Evolutionary conservation across 2,329 filamentous ascomycete species (phyloP).

Genomic region (Scedosporium dehoogii): DNA sequence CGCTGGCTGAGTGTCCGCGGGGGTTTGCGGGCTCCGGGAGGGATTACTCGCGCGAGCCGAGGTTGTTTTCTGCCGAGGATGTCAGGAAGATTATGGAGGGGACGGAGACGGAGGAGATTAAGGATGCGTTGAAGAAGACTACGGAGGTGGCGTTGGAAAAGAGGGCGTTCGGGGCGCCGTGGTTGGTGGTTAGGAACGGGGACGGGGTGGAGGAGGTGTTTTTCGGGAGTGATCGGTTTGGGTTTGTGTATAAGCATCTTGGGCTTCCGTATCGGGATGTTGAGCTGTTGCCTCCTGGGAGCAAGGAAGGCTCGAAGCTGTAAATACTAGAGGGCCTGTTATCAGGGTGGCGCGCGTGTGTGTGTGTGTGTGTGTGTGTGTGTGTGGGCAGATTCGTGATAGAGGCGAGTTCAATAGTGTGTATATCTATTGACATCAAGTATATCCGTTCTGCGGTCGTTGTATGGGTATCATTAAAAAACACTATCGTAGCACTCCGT

Average conservation of each 20-base stretch:
- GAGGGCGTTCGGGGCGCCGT: conserved; percentile 69
- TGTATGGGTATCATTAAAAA: no score
- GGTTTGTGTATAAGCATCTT: conserved; percentile 59
- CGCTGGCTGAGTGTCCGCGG: conserved; percentile 21
- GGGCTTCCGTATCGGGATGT: conserved; percentile 50
- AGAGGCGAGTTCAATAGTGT: no score
- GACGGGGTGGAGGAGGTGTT: conserved; percentile 55
- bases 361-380: no score
- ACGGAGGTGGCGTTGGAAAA: conserved; percentile 52
- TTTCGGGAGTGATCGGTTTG: conserved; percentile 68
- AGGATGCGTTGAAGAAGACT: conserved; percentile 36
- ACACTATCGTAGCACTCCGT: no score
- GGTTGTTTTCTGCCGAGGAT: conserved; percentile 40
- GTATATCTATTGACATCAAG: no score
- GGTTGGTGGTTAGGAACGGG: conserved; percentile 57
- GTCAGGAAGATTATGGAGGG: conserved; percentile 45
- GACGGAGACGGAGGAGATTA: conserved; percentile 34
- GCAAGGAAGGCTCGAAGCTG: not conserved
- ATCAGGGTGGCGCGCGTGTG: no score
- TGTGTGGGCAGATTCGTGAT: no score
- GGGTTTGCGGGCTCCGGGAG: conserved; percentile 12
- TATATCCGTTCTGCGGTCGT: no score
- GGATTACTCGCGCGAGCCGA: conserved; percentile 11
- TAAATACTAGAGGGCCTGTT: not conserved
- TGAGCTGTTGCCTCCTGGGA: conserved; percentile 22